These are phyloP conservation scores for Streptanthus diversifolius DNA, from an alignment of 345 rosid species.

Conservation along the genomic window DNA sequence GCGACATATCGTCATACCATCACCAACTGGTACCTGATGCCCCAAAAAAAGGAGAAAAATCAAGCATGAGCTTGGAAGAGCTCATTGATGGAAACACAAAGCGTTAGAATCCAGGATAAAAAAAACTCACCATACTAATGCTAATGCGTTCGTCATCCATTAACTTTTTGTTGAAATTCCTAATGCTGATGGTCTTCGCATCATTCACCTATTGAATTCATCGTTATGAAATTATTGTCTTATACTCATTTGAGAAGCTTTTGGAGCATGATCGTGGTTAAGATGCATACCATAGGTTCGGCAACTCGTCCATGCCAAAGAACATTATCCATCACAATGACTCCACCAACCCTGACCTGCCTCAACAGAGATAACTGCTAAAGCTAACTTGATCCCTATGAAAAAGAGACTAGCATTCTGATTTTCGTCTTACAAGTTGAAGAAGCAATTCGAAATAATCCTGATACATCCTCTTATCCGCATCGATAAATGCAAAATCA, in stretches of 20 bases:
- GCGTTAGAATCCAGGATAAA: background rate
- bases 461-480: conserved; percentile 90
- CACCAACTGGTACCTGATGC: conserved; percentile 83
- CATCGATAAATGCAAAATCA: conserved; percentile 97
- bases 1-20: conserved; percentile 83
- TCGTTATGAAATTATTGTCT: background rate
- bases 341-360: conserved; percentile 81
- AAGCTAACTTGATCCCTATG: background rate
- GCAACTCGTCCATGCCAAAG: conserved; percentile 96
- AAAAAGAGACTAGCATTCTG: background rate
- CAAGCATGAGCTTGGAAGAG: background rate
- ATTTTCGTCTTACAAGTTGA: conserved; percentile 55
- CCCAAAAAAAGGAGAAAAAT: background rate
- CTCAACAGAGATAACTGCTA: conserved; percentile 11
- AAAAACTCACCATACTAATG: conserved; percentile 71
- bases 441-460: conserved; percentile 82
- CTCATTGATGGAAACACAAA: background rate
- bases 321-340: conserved; percentile 85
- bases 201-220: conserved; percentile 59
- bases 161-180: conserved; percentile 63
- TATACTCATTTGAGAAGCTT: background rate
- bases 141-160: conserved; percentile 68
- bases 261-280: background rate
- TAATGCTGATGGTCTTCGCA: conserved; percentile 64
- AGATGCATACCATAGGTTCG: conserved; percentile 58